Conservation (phyloP, 2,329 filamentous ascomycete genomes). For the Sphaerulina musiva region DNA sequence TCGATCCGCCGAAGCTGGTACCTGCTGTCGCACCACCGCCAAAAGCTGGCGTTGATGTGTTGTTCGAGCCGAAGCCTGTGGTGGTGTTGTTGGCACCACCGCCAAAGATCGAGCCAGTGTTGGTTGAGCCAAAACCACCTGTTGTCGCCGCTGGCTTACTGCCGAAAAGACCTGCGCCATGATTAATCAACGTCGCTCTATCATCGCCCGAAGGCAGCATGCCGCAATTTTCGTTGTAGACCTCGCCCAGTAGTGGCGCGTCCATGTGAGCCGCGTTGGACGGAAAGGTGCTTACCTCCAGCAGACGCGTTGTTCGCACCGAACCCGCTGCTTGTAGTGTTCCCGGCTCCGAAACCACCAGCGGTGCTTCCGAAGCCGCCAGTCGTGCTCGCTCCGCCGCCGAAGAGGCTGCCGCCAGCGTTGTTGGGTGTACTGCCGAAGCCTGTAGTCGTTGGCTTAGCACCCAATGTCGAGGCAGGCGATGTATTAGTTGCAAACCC, state of each 20-base stretch:
- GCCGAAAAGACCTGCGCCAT: constrained; percentile 32
- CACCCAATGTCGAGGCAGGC: constrained; percentile 22
- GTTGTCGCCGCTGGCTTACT: constrained; percentile 30
- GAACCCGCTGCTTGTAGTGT: constrained; percentile 32
- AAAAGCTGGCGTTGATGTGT: constrained; percentile 12
- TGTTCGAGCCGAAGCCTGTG: constrained; percentile 33
- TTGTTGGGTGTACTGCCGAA: constrained; percentile 24
- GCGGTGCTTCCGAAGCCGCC: constrained; percentile 22
- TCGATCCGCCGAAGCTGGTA: constrained; percentile 37
- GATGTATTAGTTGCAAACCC: constrained; percentile 12
- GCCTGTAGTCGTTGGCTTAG: constrained; percentile 20
- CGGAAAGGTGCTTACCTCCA: constrained; percentile 25
- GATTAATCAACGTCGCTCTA: constrained; percentile 10
- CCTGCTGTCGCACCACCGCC: constrained; percentile 7
- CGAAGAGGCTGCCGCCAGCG: constrained; percentile 31
- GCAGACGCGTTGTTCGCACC: constrained; percentile 34
- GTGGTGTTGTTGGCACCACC: constrained; percentile 36
- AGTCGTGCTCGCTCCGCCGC: constrained; percentile 22
- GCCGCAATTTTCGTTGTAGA: neutral
- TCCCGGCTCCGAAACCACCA: constrained; percentile 23
- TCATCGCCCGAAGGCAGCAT: neutral
- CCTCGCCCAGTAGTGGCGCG: neutral
- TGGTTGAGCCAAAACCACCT: constrained; percentile 47
- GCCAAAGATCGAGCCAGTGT: constrained; percentile 36
- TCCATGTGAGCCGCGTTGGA: constrained; percentile 1